phyloP scores from a whole-genome alignment of 164 flowering plant genomes.

The Aristolochia fimbriata region DNA sequence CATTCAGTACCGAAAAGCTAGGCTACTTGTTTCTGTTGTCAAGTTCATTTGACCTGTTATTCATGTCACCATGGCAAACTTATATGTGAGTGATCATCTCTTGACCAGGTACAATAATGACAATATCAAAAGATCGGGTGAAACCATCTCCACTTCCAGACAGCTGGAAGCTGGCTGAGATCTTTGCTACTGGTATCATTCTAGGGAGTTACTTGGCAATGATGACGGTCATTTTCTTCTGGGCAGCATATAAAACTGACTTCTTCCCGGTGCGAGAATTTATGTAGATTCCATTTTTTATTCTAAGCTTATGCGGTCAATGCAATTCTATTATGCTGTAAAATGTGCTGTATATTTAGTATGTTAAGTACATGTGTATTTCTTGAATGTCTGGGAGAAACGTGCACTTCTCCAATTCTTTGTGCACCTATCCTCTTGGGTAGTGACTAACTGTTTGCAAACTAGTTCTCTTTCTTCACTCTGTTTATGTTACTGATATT shows the following conservation, averaged over 20 bases:
- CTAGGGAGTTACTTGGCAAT: slow-evolving; percentile 83
- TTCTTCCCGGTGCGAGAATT: slow-evolving; percentile 64
- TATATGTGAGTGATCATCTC: too few relatives aligned
- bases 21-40: too few relatives aligned
- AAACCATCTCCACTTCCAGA: slow-evolving; percentile 86
- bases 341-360: too few relatives aligned
- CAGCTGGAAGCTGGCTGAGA: slow-evolving; percentile 89
- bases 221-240: slow-evolving; percentile 92
- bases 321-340: too few relatives aligned
- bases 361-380: too few relatives aligned
- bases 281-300: neutral
- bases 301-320: neutral
- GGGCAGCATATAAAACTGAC: slow-evolving; percentile 82
- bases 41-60: too few relatives aligned
- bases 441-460: too few relatives aligned
- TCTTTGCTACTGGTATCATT: slow-evolving; percentile 74
- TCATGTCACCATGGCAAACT: too few relatives aligned
- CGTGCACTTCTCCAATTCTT: too few relatives aligned
- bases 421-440: too few relatives aligned
- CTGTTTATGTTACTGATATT: neutral
- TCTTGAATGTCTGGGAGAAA: too few relatives aligned
- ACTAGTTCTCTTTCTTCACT: too few relatives aligned
- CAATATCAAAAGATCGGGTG: slow-evolving; percentile 86
- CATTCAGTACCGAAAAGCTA: neutral
- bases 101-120: slow-evolving; percentile 86